phyloP scores from a whole-genome alignment of 495 filamentous ascomycete genomes.

The Rusavskia elegans region DNA sequence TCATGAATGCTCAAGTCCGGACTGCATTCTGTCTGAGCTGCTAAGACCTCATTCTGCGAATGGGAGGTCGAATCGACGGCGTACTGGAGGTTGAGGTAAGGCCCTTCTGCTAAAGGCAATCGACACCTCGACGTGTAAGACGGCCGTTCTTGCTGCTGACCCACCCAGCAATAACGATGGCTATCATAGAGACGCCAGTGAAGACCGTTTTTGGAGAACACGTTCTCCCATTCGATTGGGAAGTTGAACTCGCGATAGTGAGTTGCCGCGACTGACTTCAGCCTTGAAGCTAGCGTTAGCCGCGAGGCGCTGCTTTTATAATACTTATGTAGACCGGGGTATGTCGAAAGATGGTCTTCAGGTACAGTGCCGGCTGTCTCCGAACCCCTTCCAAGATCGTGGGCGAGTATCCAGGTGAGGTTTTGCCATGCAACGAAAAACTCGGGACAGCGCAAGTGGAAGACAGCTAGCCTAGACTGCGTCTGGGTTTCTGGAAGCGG shows the following conservation, averaged over 20 bases:
- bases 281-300: background rate
- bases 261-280: background rate
- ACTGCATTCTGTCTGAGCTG: background rate
- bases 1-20: constrained; percentile 1
- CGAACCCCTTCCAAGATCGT: constrained; percentile 1
- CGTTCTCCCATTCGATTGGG: background rate
- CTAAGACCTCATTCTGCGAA: constrained; percentile 2
- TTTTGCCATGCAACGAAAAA: constrained; percentile 38
- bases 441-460: constrained; percentile 37
- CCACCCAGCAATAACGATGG: background rate
- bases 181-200: background rate
- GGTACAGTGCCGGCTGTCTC: no score
- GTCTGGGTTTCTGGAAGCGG: constrained; percentile 30
- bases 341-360: background rate
- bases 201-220: background rate
- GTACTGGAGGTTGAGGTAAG: background rate
- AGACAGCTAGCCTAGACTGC: constrained; percentile 32
- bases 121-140: background rate
- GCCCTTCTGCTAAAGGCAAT: background rate
- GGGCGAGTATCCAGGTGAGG: constrained; percentile 5
- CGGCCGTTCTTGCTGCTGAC: background rate
- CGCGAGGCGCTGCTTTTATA: background rate
- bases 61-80: background rate
- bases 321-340: background rate
- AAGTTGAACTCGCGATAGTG: background rate